Conservation (phyloP, 495 filamentous ascomycete species). For the Annulohypoxylon stygium region DNA sequence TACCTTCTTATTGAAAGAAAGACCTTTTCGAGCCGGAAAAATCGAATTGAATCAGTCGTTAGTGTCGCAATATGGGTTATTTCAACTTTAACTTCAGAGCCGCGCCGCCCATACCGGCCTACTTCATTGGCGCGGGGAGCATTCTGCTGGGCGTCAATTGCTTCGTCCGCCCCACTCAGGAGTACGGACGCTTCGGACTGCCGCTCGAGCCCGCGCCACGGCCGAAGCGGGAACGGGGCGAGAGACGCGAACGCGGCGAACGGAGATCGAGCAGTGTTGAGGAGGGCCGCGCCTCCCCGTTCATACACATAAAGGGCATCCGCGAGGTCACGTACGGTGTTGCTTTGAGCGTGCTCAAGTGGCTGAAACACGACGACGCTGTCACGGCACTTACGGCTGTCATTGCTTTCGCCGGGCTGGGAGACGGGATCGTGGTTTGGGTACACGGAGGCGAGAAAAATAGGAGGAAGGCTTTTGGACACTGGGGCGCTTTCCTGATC, state of each 20-base stretch:
- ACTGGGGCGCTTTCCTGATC: constrained; percentile 14
- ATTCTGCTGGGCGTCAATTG: constrained; percentile 18
- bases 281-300: neutral
- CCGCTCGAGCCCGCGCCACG: constrained; percentile 7
- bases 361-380: constrained; percentile 25
- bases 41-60: neutral
- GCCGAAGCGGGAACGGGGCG: neutral
- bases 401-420: constrained; percentile 18
- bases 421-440: constrained; percentile 27
- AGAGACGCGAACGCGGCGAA: constrained; percentile 5
- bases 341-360: constrained; percentile 12
- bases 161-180: constrained; percentile 18
- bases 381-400: constrained; percentile 22
- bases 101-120: constrained; percentile 10
- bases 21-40: neutral
- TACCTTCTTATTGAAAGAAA: neutral
- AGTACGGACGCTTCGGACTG: constrained; percentile 24
- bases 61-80: neutral
- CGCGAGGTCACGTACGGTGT: constrained; percentile 32
- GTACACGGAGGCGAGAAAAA: constrained; percentile 14
- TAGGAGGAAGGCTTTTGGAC: constrained; percentile 12
- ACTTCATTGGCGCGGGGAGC: constrained; percentile 17
- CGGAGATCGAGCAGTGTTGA: neutral
- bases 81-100: neutral
- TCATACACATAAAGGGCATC: constrained; percentile 32